Conservation (phyloP, 169 alveolate species). For the Ichthyophthirius multifiliis region DNA sequence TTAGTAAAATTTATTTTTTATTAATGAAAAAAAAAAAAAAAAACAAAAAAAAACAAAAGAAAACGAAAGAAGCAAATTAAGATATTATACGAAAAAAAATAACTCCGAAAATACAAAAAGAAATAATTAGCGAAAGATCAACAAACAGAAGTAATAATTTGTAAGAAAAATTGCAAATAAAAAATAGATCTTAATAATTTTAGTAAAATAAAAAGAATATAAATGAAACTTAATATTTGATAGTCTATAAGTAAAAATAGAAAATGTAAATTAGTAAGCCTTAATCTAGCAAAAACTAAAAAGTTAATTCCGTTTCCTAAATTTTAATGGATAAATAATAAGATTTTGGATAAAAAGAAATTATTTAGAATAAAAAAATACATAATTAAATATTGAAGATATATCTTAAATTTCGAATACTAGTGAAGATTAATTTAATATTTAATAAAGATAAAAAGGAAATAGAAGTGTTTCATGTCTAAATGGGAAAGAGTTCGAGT, state of each 20-base stretch:
- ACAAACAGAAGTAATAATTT: background rate
- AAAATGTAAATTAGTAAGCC: background rate
- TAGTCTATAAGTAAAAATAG: background rate
- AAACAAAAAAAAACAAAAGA: background rate
- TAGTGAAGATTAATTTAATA: background rate
- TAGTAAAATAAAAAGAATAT: background rate
- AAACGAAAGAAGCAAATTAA: background rate
- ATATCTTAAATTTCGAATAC: background rate
- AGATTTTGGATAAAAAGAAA: no score
- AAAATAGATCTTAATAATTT: background rate
- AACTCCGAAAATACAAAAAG: conserved; percentile 4
- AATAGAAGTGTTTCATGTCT: background rate
- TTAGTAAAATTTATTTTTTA: background rate
- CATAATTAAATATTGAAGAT: background rate
- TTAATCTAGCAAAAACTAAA: background rate
- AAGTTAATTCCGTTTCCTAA: background rate
- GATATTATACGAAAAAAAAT: background rate
- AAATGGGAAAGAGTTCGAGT: background rate
- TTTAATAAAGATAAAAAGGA: no score
- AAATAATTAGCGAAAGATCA: background rate
- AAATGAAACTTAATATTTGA: background rate
- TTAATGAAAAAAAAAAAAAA: background rate
- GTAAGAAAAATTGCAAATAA: background rate
- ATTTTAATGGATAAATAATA: background rate
- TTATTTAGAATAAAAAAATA: background rate